These are phyloP conservation scores for Glomus cerebriforme DNA, from an alignment of 192 early-diverging fungal genomes.

Conservation along the genomic window DNA sequence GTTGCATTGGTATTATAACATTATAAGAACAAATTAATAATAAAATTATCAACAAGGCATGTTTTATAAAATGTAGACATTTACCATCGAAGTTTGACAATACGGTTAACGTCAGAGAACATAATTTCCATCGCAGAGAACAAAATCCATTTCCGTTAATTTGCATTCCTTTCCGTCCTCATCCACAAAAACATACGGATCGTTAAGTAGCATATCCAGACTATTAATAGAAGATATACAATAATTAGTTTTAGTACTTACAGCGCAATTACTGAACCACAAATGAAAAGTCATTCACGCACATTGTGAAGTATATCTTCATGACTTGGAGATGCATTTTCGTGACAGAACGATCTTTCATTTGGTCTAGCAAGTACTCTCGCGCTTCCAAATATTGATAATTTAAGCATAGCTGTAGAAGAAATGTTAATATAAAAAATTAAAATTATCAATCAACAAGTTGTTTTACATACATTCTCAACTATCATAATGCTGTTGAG, in stretches of 20 bases:
- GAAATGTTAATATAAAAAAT: background rate
- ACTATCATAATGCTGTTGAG: background rate
- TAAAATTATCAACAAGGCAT: too few relatives aligned
- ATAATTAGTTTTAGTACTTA: constrained; percentile 8
- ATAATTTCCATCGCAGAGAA: too few relatives aligned
- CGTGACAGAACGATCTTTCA: background rate
- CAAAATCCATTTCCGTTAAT: too few relatives aligned
- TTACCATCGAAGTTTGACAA: too few relatives aligned
- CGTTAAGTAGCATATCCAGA: too few relatives aligned
- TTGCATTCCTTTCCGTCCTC: too few relatives aligned
- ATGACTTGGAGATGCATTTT: background rate
- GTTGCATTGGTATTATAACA: too few relatives aligned
- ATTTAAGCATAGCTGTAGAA: background rate
- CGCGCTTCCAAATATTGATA: background rate
- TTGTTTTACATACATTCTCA: background rate
- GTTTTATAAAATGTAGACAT: too few relatives aligned
- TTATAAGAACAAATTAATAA: too few relatives aligned
- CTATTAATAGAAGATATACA: too few relatives aligned
- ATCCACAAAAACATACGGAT: too few relatives aligned
- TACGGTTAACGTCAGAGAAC: too few relatives aligned
- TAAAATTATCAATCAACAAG: background rate
- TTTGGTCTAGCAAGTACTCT: background rate
- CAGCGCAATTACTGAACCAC: background rate
- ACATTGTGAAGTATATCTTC: constrained; percentile 12
- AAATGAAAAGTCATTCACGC: background rate